These are phyloP conservation scores for Puya raimondii DNA, from an alignment of 176 grass and related monocot genomes.

Conservation along the genomic window DNA sequence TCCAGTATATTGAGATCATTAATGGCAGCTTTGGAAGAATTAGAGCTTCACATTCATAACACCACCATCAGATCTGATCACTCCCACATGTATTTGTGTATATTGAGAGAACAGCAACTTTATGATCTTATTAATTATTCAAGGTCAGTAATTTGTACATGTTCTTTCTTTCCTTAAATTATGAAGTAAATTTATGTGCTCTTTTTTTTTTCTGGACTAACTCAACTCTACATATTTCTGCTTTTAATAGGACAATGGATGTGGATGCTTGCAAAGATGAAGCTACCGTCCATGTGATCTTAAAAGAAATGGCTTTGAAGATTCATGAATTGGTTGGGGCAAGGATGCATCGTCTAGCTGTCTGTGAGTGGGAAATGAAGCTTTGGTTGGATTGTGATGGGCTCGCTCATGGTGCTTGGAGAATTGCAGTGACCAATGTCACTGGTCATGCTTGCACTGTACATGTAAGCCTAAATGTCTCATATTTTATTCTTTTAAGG, in stretches of 20 bases:
- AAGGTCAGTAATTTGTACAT: constrained; percentile 44
- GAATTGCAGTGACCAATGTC: constrained; percentile 85
- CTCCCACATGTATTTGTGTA: constrained; percentile 92
- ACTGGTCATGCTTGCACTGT: constrained; percentile 96
- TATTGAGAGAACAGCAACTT: constrained; percentile 62
- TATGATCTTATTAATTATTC: constrained; percentile 76
- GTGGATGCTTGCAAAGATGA: constrained; percentile 53
- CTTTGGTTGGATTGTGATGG: constrained; percentile 72
- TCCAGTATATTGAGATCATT: constrained; percentile 86
- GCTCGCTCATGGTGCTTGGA: constrained; percentile 81
- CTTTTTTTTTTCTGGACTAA: neutral
- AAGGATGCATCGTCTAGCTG: constrained; percentile 92
- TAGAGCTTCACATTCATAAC: constrained; percentile 84
- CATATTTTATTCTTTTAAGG: too few species aligned
- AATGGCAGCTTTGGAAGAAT: constrained; percentile 83
- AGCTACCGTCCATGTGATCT: constrained; percentile 44
- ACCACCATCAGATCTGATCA: constrained; percentile 66
- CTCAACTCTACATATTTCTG: constrained; percentile 8
- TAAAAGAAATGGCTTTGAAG: constrained; percentile 84
- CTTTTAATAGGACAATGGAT: constrained; percentile 46
- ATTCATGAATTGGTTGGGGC: constrained; percentile 89
- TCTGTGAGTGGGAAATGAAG: constrained; percentile 97
- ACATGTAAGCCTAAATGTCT: constrained; percentile 54
- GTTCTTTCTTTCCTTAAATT: constrained; percentile 9
- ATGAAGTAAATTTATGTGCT: neutral